Conservation (phyloP, 305 asterid species). For the Fraxinus nigra region DNA sequence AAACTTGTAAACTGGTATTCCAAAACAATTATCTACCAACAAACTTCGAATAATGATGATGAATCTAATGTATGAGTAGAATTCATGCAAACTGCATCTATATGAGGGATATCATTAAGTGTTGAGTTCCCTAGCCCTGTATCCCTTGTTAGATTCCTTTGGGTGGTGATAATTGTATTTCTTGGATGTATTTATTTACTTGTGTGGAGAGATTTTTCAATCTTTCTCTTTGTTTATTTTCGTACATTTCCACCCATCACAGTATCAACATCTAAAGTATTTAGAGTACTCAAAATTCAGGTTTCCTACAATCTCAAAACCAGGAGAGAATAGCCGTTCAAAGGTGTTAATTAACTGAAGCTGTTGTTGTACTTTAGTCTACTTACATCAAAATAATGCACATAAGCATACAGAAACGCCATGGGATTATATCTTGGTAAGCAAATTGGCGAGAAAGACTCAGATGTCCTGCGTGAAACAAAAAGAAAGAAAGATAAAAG, state of each 20-base stretch:
- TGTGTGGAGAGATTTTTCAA: not conserved
- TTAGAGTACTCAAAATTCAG: not conserved
- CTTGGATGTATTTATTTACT: not conserved
- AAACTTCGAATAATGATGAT: not conserved
- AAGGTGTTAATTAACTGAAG: conserved; percentile 11
- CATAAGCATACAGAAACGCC: conserved; percentile 95
- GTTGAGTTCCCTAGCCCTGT: not conserved
- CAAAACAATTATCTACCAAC: not conserved
- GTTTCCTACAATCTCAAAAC: conserved; percentile 8
- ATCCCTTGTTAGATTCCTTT: not conserved
- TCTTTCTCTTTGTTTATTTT: not conserved
- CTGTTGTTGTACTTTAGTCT: not conserved
- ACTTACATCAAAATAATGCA: conserved; percentile 97
- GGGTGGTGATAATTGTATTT: not conserved
- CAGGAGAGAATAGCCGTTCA: not conserved
- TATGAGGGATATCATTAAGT: not conserved
- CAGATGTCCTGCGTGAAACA: conserved; percentile 80
- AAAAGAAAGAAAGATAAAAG: conserved; percentile 26
- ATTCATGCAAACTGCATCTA: not conserved
- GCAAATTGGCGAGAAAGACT: conserved; percentile 98
- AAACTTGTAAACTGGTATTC: not conserved
- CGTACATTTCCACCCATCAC: not conserved
- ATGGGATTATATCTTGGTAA: conserved; percentile 94
- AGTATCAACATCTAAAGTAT: not conserved
- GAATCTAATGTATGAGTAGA: not conserved